These are phyloP conservation scores for Aspergillus sp. DNA, from an alignment of 2,329 filamentous ascomycete genomes.

Conservation along the genomic window DNA sequence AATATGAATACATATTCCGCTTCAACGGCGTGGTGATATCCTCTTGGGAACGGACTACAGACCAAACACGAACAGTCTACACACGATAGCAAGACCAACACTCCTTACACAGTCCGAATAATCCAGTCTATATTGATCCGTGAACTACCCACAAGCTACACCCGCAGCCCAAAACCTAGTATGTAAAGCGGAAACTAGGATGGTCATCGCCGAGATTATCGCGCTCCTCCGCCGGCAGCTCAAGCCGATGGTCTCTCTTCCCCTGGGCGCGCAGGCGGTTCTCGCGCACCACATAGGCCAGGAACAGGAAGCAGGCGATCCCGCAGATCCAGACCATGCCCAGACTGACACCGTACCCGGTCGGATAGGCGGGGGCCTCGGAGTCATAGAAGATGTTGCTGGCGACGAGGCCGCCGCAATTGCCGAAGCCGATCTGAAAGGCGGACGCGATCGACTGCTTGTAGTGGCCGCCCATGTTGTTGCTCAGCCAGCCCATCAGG, in stretches of 20 bases:
- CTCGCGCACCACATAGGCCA: slow-evolving; percentile 35
- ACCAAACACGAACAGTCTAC: background rate
- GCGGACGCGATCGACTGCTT: slow-evolving; percentile 56
- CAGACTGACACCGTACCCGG: slow-evolving; percentile 28
- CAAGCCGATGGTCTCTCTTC: slow-evolving; percentile 34
- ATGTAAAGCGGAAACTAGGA: slow-evolving; percentile 38
- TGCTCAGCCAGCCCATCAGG: slow-evolving; percentile 56
- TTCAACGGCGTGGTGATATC: slow-evolving; percentile 27
- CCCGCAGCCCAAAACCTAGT: background rate
- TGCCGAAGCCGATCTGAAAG: slow-evolving; percentile 46
- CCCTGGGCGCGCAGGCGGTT: slow-evolving; percentile 36
- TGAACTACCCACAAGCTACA: background rate
- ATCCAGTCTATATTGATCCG: background rate
- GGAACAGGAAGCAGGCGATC: slow-evolving; percentile 27
- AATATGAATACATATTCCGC: slow-evolving; percentile 23
- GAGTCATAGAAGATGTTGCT: slow-evolving; percentile 32
- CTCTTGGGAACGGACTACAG: slow-evolving; percentile 20
- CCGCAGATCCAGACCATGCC: slow-evolving; percentile 36
- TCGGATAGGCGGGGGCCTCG: slow-evolving; percentile 28
- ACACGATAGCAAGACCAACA: background rate
- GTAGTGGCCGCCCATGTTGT: slow-evolving; percentile 58
- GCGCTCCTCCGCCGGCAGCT: slow-evolving; percentile 34
- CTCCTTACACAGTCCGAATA: background rate
- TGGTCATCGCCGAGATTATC: slow-evolving; percentile 41
- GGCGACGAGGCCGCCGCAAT: slow-evolving; percentile 34